Base-by-base conservation (phyloP, 176 grass and related monocot genomes). In the Zoysia japonica region DNA sequence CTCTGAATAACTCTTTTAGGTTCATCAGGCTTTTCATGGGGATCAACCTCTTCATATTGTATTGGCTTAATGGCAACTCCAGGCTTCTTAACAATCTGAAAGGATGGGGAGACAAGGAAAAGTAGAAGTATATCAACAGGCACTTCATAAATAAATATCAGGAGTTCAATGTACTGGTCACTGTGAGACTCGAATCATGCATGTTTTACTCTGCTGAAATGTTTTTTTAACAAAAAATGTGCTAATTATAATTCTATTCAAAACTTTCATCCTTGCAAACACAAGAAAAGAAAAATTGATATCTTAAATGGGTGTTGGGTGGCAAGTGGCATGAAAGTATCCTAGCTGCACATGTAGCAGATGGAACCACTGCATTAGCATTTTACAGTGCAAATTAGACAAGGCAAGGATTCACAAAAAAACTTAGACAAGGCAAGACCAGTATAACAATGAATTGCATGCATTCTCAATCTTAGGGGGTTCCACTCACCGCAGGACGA, bases 41-140 rank as follows among this genome's bases (percentile, higher is more conserved):
- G 88, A 83, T 99, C 82, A 47, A 93, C 87, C 81, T 94, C 92
- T 85, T 92, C 90, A 40, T 93, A 94, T 40, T 92, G 86, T 66
- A 93, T 93, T 46, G 92, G 90, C 62, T 93, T 95, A 59, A 99
- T 99, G 65, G 86, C 70, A 78, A 93, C 61, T 47, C 96, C 96
- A 42, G 90, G 72, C 61, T 95, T 99, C 92, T 99, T 98, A n/a
- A 98, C 82, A 79, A 98, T 81, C 96, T 94, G 84, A 87, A 82
- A 74, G 70, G 13, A 65, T 2, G 15, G 9, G 5, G 35, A 74
- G 42, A 47, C 65, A 62, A 11, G n/a, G 82, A 42, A 39, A 66
- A 73, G 50, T 45, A 78, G 2, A 83, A 88, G 20, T n/a, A 4
- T 12, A 51, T 10, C 49, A 67, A 73, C 15, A 51, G 43, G 17